Evolutionary conservation across 768 basidiomycete species (phyloP).

Genomic region (Pleurotus giganteus): DNA sequence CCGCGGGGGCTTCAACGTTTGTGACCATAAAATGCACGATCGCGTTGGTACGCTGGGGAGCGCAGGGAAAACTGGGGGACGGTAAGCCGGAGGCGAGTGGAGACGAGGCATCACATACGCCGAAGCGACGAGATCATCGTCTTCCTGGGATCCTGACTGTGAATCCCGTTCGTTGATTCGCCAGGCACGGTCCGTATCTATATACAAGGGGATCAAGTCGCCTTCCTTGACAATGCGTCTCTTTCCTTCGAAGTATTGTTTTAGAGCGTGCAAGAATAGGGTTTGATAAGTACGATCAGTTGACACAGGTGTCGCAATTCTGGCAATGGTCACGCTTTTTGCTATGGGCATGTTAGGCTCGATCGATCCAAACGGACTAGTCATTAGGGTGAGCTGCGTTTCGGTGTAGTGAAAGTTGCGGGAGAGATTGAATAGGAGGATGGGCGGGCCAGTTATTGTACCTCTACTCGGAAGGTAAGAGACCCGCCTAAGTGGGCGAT

Average conservation of each 20-base stretch:
- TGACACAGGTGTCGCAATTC: slow-evolving; percentile 75
- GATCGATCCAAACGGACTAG: slow-evolving; percentile 60
- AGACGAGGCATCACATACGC: background rate
- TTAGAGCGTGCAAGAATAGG: slow-evolving; percentile 59
- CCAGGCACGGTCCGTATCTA: slow-evolving; percentile 50
- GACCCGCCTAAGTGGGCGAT: slow-evolving; percentile 12
- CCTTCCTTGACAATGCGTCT: slow-evolving; percentile 67
- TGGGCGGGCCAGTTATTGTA: slow-evolving; percentile 40
- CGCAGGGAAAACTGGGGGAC: slow-evolving; percentile 15
- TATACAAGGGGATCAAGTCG: slow-evolving; percentile 65
- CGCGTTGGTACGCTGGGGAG: slow-evolving; percentile 34
- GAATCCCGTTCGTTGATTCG: slow-evolving; percentile 12
- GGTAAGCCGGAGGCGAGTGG: background rate
- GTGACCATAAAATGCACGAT: slow-evolving; percentile 78
- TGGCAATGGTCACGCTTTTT: slow-evolving; percentile 66
- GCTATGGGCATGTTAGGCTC: slow-evolving; percentile 68
- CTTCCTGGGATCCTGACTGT: slow-evolving; percentile 21
- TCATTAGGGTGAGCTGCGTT: slow-evolving; percentile 32
- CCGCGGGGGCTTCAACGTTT: slow-evolving; percentile 64
- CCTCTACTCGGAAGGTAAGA: slow-evolving; percentile 29
- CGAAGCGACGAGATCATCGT: slow-evolving; percentile 18
- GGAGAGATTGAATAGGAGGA: slow-evolving; percentile 54
- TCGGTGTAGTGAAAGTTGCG: slow-evolving; percentile 19
- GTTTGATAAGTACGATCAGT: slow-evolving; percentile 63
- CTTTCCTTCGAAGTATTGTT: slow-evolving; percentile 52